phyloP scores from a whole-genome alignment of 495 filamentous ascomycete species.

The Oidiodendron maius region DNA sequence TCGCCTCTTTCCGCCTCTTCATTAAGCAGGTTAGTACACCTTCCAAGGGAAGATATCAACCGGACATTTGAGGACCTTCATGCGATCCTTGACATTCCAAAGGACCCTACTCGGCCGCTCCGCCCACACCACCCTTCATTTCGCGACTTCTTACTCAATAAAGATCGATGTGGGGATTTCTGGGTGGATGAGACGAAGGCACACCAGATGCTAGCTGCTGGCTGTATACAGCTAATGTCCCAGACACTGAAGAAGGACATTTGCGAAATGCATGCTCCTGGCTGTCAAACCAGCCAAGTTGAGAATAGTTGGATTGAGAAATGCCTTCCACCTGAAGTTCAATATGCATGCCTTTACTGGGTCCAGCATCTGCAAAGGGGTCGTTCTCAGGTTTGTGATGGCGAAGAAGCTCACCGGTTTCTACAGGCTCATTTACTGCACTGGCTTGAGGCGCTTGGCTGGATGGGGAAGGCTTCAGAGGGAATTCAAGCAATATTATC shows the following conservation, averaged over 20 bases:
- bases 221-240: conserved; percentile 8
- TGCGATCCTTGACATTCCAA: conserved; percentile 1
- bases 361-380: conserved; percentile 6
- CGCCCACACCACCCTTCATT: background rate
- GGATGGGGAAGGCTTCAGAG: conserved; percentile 1
- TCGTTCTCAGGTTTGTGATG: conserved; percentile 1
- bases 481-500: no score
- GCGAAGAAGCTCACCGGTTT: conserved; percentile 1
- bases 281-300: conserved; percentile 6
- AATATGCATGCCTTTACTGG: no score
- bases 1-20: background rate
- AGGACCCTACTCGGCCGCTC: background rate
- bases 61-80: conserved; percentile 4
- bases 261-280: conserved; percentile 2
- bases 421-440: conserved; percentile 5
- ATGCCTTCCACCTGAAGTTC: background rate
- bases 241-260: conserved; percentile 1
- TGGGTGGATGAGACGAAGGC: conserved; percentile 5
- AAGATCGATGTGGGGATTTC: background rate
- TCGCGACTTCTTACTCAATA: no score
- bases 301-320: conserved; percentile 4
- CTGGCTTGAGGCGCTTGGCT: no score
- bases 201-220: background rate
- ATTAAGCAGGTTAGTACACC: background rate
- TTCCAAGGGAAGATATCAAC: conserved; percentile 33